Percentiles rank a stretch among this genome's conserved stretches.
phyloP scores from a whole-genome alignment of 345 rosid genomes.

The Fremontodendron californicum region DNA sequence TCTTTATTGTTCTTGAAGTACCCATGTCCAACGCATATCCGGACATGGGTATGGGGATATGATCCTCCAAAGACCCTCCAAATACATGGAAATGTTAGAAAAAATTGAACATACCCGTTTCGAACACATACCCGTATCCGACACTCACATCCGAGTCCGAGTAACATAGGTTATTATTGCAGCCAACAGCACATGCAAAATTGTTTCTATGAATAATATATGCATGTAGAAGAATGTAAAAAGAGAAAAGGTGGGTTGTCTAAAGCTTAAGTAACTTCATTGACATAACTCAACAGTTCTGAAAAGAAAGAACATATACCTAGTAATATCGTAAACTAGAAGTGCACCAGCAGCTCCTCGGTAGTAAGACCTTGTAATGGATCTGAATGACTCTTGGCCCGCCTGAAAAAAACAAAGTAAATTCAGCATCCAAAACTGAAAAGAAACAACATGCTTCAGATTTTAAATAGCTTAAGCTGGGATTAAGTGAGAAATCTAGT shows the following conservation, averaged over 20 bases:
- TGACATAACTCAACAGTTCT: neutral
- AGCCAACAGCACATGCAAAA: neutral
- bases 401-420: slow-evolving; percentile 12
- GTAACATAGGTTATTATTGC: too few species aligned
- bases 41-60: too few species aligned
- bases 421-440: neutral
- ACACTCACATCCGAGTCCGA: too few species aligned
- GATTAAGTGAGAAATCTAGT: neutral
- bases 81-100: too few species aligned
- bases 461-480: neutral
- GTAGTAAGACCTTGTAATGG: slow-evolving; percentile 11
- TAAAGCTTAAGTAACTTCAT: neutral
- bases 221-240: neutral
- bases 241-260: neutral
- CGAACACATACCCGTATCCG: too few species aligned
- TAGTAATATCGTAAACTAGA: neutral
- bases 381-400: slow-evolving; percentile 14
- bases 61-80: too few species aligned
- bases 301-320: neutral
- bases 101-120: too few species aligned
- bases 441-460: neutral
- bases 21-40: too few species aligned
- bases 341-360: neutral
- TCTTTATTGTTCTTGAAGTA: too few species aligned
- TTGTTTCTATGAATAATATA: neutral